phyloP scores from a whole-genome alignment of 208 protist species.

The Trypanosoma mega region DNA sequence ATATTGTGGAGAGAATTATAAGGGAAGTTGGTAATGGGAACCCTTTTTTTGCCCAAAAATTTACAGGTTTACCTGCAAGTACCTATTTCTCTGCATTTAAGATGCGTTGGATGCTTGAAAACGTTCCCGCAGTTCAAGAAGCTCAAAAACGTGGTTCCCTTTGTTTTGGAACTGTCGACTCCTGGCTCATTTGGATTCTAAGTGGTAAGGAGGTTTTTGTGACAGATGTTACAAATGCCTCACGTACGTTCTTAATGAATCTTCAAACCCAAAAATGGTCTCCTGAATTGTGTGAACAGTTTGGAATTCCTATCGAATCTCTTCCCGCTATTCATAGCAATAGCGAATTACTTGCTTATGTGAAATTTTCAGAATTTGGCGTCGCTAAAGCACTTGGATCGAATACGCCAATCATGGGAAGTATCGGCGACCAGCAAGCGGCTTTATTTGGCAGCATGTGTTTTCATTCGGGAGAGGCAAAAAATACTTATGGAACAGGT shows the following conservation, averaged over 20 bases:
- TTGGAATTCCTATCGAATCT: conserved; percentile 77
- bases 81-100: conserved; percentile 98
- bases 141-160: conserved; percentile 64
- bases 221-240: conserved; percentile 98
- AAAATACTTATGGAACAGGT: conserved; percentile 98
- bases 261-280: conserved; percentile 95
- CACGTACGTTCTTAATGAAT: conserved; percentile 98
- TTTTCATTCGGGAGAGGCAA: conserved; percentile 90
- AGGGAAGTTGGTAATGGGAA: conserved; percentile 45
- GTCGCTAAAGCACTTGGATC: conserved; percentile 31
- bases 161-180: conserved; percentile 97
- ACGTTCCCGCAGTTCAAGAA: conserved; percentile 82
- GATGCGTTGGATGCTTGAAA: conserved; percentile 96
- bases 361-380: conserved; percentile 36
- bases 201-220: conserved; percentile 85
- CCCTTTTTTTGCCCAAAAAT: conserved; percentile 37
- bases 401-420: conserved; percentile 71
- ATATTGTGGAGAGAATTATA: conserved; percentile 43
- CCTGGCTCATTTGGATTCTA: conserved; percentile 97
- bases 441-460: conserved; percentile 96
- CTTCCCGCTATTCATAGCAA: conserved; percentile 93
- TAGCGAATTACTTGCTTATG: conserved; percentile 62
- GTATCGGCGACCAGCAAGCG: conserved; percentile 98
- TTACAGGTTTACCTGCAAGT: conserved; percentile 92
- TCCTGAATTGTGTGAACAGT: conserved; percentile 63